phyloP scores from a whole-genome alignment of 345 rosid genomes.

The Lepidium africanum region DNA sequence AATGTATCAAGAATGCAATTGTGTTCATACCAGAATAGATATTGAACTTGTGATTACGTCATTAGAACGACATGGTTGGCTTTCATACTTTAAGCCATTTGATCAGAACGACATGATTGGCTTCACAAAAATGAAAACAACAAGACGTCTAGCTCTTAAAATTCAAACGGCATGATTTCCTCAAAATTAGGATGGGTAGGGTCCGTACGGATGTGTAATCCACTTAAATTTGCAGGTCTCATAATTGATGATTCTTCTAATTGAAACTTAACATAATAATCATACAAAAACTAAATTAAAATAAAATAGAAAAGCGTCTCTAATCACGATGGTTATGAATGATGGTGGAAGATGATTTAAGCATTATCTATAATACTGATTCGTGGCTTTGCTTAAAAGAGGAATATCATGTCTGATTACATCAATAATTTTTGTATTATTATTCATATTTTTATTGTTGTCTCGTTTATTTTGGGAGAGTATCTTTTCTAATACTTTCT shows the following conservation, averaged over 20 bases:
- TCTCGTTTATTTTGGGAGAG: background rate
- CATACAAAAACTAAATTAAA: background rate
- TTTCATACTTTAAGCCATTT: background rate
- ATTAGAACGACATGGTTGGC: background rate
- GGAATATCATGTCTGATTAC: conserved; percentile 7
- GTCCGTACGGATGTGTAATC: conserved; percentile 7
- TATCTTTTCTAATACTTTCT: background rate
- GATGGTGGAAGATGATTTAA: conserved; percentile 27
- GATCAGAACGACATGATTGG: background rate
- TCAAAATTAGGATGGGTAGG: background rate
- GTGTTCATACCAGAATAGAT: background rate
- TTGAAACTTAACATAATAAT: background rate
- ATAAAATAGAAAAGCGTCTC: background rate
- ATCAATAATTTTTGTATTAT: conserved; percentile 2
- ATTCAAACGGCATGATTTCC: conserved; percentile 8
- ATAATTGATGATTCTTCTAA: conserved; percentile 10
- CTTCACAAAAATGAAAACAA: background rate
- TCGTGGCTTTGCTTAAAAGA: conserved; percentile 17
- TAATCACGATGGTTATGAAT: conserved; percentile 21
- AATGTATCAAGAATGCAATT: background rate
- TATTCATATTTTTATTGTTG: background rate
- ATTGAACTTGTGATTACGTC: background rate
- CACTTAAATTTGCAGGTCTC: background rate
- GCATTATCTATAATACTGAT: conserved; percentile 11
- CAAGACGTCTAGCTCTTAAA: background rate